Evolutionary conservation across 257 asterid genomes (phyloP).

Genomic region (Verbascum thapsus): DNA sequence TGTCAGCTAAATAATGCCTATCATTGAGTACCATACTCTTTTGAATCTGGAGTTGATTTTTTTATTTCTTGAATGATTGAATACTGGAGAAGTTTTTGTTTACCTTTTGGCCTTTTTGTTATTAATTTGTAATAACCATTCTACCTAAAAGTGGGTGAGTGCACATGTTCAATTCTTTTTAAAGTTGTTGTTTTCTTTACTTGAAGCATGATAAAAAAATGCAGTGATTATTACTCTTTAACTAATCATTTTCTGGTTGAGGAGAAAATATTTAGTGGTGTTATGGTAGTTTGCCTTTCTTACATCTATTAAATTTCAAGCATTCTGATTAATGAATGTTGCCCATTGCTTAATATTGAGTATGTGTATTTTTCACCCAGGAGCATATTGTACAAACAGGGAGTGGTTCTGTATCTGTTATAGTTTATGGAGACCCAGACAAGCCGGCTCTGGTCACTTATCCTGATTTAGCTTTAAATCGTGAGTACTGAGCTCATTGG

Average conservation of each 20-base stretch:
- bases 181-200: slow-evolving; percentile 33
- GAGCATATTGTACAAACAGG: slow-evolving; percentile 79
- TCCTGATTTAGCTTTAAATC: slow-evolving; percentile 92
- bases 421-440: slow-evolving; percentile 83
- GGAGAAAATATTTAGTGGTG: slow-evolving; percentile 25
- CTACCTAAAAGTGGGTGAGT: slow-evolving; percentile 38
- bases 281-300: slow-evolving; percentile 15
- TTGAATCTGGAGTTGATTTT: slow-evolving; percentile 34
- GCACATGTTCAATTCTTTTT: slow-evolving; percentile 30
- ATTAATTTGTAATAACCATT: slow-evolving; percentile 24
- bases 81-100: slow-evolving; percentile 20
- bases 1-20: slow-evolving; percentile 25
- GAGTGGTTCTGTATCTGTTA: slow-evolving; percentile 80
- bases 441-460: slow-evolving; percentile 94
- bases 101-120: slow-evolving; percentile 33
- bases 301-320: slow-evolving; percentile 12
- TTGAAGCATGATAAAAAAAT: slow-evolving; percentile 38
- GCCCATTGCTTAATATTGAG: slow-evolving; percentile 27
- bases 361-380: slow-evolving; percentile 45
- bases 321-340: slow-evolving; percentile 19
- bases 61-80: slow-evolving; percentile 41
- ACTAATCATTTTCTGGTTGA: slow-evolving; percentile 27
- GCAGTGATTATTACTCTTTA: slow-evolving; percentile 25
- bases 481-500: slow-evolving; percentile 54
- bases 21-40: slow-evolving; percentile 28